Evolutionary conservation across 202 grass and related monocot genomes (phyloP).

Genomic region (Brachypodium distachyon): DNA sequence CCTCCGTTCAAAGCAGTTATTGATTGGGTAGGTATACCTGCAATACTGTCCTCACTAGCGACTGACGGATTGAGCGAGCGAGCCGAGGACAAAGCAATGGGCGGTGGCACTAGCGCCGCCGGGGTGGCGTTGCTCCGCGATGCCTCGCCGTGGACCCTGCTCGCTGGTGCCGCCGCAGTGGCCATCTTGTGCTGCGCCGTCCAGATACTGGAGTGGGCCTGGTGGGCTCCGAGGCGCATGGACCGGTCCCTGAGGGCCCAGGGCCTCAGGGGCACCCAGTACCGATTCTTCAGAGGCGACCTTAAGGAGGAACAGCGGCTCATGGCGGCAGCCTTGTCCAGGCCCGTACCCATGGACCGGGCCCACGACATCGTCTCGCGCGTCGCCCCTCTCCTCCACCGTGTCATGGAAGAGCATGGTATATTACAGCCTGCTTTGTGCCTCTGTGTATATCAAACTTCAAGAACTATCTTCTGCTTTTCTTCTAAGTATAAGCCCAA

Average conservation of each 20-base stretch:
- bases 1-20: too few species aligned
- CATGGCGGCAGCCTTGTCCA: constrained; percentile 17
- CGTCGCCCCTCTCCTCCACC: constrained; percentile 22
- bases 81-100: not conserved
- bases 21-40: too few species aligned
- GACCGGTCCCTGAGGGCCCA: constrained; percentile 38
- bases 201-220: constrained; percentile 24
- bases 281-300: constrained; percentile 39
- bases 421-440: not conserved
- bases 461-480: not conserved
- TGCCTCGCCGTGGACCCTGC: constrained; percentile 23
- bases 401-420: constrained; percentile 27
- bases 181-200: not conserved
- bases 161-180: not conserved
- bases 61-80: not conserved
- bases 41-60: not conserved
- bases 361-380: constrained; percentile 38
- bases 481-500: too few species aligned
- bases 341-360: constrained; percentile 25
- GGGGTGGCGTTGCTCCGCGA: not conserved
- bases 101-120: not conserved
- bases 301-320: constrained; percentile 20
- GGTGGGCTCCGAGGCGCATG: constrained; percentile 30
- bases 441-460: not conserved
- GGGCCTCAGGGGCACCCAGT: constrained; percentile 40